Conservation (phyloP, 176 grass and related monocot species). For the Eragrostis curvula region DNA sequence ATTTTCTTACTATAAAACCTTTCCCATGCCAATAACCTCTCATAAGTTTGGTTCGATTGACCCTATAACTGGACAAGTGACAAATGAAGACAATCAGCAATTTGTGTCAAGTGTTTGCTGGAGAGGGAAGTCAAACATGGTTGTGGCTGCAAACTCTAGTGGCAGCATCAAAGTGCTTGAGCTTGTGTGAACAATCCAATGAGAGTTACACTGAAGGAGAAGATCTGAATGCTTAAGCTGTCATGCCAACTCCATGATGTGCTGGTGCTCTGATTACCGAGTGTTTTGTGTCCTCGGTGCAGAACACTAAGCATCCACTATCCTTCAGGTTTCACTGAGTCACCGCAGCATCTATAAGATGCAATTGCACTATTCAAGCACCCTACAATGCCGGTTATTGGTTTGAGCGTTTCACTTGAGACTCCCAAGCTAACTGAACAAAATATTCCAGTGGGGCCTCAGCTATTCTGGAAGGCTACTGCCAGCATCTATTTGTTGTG, state of each 20-base stretch:
- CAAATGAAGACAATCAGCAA: slow-evolving; percentile 71
- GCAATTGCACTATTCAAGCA: slow-evolving; percentile 17
- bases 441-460: neutral
- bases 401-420: neutral
- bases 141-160: slow-evolving; percentile 86
- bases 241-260: slow-evolving; percentile 9
- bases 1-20: slow-evolving; percentile 91
- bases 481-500: slow-evolving; percentile 12
- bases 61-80: slow-evolving; percentile 88
- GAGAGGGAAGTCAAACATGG: slow-evolving; percentile 93
- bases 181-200: slow-evolving; percentile 59
- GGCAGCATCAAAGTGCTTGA: slow-evolving; percentile 97
- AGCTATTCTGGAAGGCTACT: neutral
- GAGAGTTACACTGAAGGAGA: slow-evolving; percentile 29
- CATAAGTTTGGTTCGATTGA: slow-evolving; percentile 93
- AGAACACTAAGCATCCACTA: slow-evolving; percentile 9
- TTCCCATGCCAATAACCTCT: slow-evolving; percentile 95
- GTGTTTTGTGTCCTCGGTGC: slow-evolving; percentile 2
- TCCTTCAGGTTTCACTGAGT: neutral
- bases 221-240: slow-evolving; percentile 12
- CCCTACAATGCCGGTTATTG: neutral
- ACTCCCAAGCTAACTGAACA: slow-evolving; percentile 14
- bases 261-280: neutral
- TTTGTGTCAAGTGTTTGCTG: slow-evolving; percentile 97
- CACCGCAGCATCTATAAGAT: slow-evolving; percentile 3